Evolutionary conservation across 345 rosid genomes (phyloP).

Genomic region (Citrus medica): DNA sequence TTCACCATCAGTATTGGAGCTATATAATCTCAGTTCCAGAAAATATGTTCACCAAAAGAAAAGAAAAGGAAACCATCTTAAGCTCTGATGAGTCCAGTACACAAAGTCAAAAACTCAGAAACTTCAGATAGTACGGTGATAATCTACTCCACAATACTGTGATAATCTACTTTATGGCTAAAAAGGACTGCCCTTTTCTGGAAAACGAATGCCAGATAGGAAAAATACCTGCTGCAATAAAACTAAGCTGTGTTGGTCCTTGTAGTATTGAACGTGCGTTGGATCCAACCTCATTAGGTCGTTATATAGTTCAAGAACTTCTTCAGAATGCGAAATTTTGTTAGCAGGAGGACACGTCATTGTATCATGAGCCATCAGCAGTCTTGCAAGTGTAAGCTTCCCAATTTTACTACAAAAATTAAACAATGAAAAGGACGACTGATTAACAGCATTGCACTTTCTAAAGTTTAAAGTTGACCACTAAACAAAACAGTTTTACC

Average conservation of each 20-base stretch:
- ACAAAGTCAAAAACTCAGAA: not conserved
- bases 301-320: slow-evolving; percentile 59
- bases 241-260: slow-evolving; percentile 69
- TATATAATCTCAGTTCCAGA: not conserved
- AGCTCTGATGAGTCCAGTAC: not conserved
- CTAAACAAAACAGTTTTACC: slow-evolving; percentile 40
- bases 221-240: slow-evolving; percentile 56
- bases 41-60: not conserved
- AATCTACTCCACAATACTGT: not conserved
- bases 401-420: slow-evolving; percentile 75
- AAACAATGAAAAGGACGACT: slow-evolving; percentile 2
- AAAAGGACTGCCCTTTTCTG: not conserved
- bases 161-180: not conserved
- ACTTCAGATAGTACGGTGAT: not conserved
- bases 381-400: slow-evolving; percentile 86
- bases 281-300: slow-evolving; percentile 74
- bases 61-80: not conserved
- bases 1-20: not conserved
- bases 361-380: slow-evolving; percentile 67
- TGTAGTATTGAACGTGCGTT: slow-evolving; percentile 63
- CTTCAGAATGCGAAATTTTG: slow-evolving; percentile 45
- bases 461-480: slow-evolving; percentile 8
- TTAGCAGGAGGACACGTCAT: slow-evolving; percentile 25
- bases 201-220: not conserved
- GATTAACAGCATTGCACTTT: not conserved